Conservation (phyloP, 495 filamentous ascomycete species). For the Xylaria cubensis region DNA sequence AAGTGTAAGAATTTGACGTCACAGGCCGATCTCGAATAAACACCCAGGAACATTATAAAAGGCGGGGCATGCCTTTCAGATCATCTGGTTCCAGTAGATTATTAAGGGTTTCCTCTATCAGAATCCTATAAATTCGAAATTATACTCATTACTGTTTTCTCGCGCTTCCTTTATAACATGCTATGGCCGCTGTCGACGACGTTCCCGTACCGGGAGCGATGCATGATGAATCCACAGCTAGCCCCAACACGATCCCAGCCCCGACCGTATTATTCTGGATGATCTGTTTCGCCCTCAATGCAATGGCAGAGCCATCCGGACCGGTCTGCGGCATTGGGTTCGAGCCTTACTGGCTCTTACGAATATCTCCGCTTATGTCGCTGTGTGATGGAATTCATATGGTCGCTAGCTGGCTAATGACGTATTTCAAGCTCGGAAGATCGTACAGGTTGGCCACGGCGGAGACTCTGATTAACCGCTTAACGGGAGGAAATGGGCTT, state of each 20-base stretch:
- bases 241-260: not conserved
- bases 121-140: not conserved
- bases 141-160: not conserved
- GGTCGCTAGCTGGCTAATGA: not conserved
- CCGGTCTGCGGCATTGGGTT: not conserved
- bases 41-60: not conserved
- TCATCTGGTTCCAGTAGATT: not conserved
- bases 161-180: not conserved
- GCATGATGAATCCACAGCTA: not conserved
- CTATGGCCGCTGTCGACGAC: not conserved
- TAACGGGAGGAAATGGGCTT: not conserved
- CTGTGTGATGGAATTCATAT: not conserved
- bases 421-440: not conserved
- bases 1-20: not conserved
- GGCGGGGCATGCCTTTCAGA: not conserved
- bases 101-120: not conserved
- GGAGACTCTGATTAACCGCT: not conserved
- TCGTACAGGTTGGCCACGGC: not conserved
- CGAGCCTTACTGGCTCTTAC: not conserved
- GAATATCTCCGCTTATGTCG: not conserved
- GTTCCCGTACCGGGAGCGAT: not conserved
- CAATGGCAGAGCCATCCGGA: slow-evolving; percentile 7
- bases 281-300: not conserved
- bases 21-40: not conserved
- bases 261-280: slow-evolving; percentile 3